A percentile compares a stretch with the other conserved stretches of the same genome.
phyloP scores from a whole-genome alignment of 805 yeast species.

The Suhomyces sp. region DNA sequence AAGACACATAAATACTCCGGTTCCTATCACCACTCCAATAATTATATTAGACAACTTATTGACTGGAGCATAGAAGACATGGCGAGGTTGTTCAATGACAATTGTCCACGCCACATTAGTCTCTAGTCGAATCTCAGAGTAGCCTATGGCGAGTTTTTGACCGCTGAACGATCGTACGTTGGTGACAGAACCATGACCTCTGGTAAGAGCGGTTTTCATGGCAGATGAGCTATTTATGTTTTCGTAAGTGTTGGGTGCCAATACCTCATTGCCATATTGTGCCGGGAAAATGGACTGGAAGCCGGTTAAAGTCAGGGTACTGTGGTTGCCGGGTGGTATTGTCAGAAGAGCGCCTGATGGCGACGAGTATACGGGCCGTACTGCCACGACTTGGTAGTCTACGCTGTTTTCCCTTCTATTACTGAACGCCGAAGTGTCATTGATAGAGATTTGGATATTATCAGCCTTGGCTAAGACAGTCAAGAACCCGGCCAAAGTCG shows the following conservation, averaged over 20 bases:
- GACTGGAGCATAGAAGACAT: slow-evolving; percentile 61
- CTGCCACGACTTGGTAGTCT: slow-evolving; percentile 33
- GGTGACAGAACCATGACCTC: slow-evolving; percentile 27
- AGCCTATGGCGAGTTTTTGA: slow-evolving; percentile 34
- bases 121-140: slow-evolving; percentile 26
- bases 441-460: slow-evolving; percentile 28
- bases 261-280: not conserved
- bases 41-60: slow-evolving; percentile 62
- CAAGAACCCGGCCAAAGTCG: slow-evolving; percentile 66
- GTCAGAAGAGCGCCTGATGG: not conserved
- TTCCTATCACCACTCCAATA: slow-evolving; percentile 73
- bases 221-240: slow-evolving; percentile 26
- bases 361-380: slow-evolving; percentile 27
- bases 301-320: slow-evolving; percentile 44
- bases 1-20: slow-evolving; percentile 69
- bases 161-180: slow-evolving; percentile 21
- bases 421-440: slow-evolving; percentile 13
- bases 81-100: slow-evolving; percentile 59
- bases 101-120: slow-evolving; percentile 62
- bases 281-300: slow-evolving; percentile 35
- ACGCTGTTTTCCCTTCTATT: slow-evolving; percentile 2
- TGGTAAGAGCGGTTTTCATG: slow-evolving; percentile 26
- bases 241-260: slow-evolving; percentile 22
- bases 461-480: slow-evolving; percentile 47
- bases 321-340: slow-evolving; percentile 17